Evolutionary conservation across 2,329 filamentous ascomycete genomes (phyloP).

Genomic region (Colletotrichum spinosum): DNA sequence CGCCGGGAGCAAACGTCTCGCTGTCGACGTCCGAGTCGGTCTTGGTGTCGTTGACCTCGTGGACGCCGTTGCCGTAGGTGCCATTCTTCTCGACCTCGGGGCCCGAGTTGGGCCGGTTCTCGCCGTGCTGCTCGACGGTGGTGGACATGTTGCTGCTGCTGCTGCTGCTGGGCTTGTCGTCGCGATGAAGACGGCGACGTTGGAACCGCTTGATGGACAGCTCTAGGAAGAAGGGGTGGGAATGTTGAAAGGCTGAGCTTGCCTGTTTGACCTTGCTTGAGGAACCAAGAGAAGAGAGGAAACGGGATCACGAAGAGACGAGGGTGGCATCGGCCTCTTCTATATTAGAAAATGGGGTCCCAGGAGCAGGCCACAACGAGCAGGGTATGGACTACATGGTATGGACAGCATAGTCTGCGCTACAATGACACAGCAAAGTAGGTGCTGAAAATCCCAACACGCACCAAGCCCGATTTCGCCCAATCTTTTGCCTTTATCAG

Average conservation of each 20-base stretch:
- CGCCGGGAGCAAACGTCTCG: constrained; percentile 50
- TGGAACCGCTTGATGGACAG: constrained; percentile 5
- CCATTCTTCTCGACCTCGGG: constrained; percentile 33
- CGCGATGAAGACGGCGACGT: constrained; percentile 9
- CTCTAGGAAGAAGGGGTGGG: constrained; percentile 22
- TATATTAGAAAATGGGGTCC: constrained; percentile 22
- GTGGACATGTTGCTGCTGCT: constrained; percentile 21
- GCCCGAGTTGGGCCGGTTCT: constrained; percentile 6
- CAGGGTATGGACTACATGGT: too few relatives aligned
- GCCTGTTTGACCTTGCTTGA: constrained; percentile 32
- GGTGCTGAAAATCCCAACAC: not conserved
- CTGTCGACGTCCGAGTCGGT: constrained; percentile 40
- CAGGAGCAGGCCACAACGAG: not conserved
- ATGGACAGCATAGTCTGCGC: too few relatives aligned
- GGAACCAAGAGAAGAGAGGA: constrained; percentile 18
- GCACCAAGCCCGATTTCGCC: constrained; percentile 29
- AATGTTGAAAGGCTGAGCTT: constrained; percentile 22
- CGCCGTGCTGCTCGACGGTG: constrained; percentile 16
- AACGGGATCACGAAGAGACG: not conserved
- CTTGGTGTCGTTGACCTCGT: constrained; percentile 16
- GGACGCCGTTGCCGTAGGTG: constrained; percentile 22
- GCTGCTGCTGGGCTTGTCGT: not conserved
- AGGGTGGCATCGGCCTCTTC: constrained; percentile 13
- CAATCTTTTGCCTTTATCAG: constrained; percentile 33
- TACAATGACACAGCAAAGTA: too few relatives aligned